Evolutionary conservation across 345 rosid genomes (phyloP), one percentile per base, ranked within the genome.

Genomic region (Diplotaxis tenuifolia): DNA sequence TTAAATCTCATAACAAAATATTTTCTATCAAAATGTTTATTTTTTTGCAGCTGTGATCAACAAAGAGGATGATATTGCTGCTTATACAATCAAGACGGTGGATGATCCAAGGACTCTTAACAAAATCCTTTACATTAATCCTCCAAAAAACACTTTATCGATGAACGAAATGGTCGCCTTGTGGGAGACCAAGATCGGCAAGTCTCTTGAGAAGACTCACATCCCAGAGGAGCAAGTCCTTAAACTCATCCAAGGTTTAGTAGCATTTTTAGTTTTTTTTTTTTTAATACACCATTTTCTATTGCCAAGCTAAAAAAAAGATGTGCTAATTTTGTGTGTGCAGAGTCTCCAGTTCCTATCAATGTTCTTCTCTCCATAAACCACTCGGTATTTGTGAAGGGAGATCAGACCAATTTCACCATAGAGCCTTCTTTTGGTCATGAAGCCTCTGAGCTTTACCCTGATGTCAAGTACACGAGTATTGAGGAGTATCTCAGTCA

Each of bases 381-480:
- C 60, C 94, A 90, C 62, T 79, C 95, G 0, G 74, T 81, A 7
- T 83, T 87, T 62, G 90, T 92, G 70, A 90, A 84, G 20, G 96
- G 96, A 31, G 91, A 86, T 56, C 82, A 84, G 2, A 86, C 95
- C 65, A 83, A 83, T 78, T 87, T 90, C 5, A 75, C 78, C 76
- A 85, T 90, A 21, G 90, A 90, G 23, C 80, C 88, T 57, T 87
- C 91, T 0, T 87, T 87, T 7, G 95, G 93, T 8, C 72, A 79
- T 11, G 96, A 92, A 77, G 96, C 98, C 34, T 87, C 96, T 34
- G 83, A 86, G 88, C 86, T 90, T 31, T 90, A 86, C 79, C 96
- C 93, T 18, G 89, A 90, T 65, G 87, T 92, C 66, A 84, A 88
- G 34, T 84, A 88, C 81, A 84, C 91, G 7, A 88, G 80, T 1